Percentiles rank a stretch among this genome's conserved stretches.
These are phyloP conservation scores for Trichoderma brevicompactum DNA, from an alignment of 2,329 filamentous ascomycete species.

Conservation along the genomic window DNA sequence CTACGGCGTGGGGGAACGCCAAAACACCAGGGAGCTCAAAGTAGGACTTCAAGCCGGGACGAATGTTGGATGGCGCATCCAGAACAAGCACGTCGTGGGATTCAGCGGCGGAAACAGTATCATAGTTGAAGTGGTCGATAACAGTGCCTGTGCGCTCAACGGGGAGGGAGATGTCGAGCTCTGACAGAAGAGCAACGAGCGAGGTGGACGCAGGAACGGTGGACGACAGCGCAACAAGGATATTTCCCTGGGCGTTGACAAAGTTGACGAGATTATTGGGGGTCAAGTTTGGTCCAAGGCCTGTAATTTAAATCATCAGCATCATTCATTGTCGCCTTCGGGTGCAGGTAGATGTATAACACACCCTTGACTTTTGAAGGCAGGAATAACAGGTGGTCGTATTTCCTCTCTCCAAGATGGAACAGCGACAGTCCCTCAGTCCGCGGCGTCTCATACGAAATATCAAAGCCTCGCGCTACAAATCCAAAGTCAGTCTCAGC, in stretches of 20 bases:
- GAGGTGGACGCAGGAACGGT: slow-evolving; percentile 70
- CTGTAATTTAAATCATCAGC: slow-evolving; percentile 46
- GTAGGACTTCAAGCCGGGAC: slow-evolving; percentile 73
- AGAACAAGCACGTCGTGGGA: slow-evolving; percentile 88
- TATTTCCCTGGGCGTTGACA: slow-evolving; percentile 87
- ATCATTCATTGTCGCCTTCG: background rate
- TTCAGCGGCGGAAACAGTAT: slow-evolving; percentile 74
- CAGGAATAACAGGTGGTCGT: slow-evolving; percentile 88
- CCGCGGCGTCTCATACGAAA: slow-evolving; percentile 84
- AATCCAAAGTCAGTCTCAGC: slow-evolving; percentile 32
- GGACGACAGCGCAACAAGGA: slow-evolving; percentile 82
- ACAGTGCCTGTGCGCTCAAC: slow-evolving; percentile 82
- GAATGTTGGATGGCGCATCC: slow-evolving; percentile 66
- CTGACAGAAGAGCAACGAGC: slow-evolving; percentile 77
- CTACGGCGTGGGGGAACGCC: slow-evolving; percentile 80
- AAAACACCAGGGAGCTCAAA: slow-evolving; percentile 67
- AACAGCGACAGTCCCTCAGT: slow-evolving; percentile 78
- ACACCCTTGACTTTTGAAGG: slow-evolving; percentile 88
- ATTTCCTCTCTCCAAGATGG: slow-evolving; percentile 81
- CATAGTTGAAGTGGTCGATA: slow-evolving; percentile 96
- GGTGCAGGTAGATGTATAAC: background rate
- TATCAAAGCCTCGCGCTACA: slow-evolving; percentile 78
- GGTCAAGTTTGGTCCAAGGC: slow-evolving; percentile 85
- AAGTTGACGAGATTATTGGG: slow-evolving; percentile 88
- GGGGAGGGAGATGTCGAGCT: slow-evolving; percentile 89